A percentile compares a stretch with the other conserved stretches of the same genome.
Conservation (phyloP, 2,329 filamentous ascomycete species). For the Xylaria sp. region DNA sequence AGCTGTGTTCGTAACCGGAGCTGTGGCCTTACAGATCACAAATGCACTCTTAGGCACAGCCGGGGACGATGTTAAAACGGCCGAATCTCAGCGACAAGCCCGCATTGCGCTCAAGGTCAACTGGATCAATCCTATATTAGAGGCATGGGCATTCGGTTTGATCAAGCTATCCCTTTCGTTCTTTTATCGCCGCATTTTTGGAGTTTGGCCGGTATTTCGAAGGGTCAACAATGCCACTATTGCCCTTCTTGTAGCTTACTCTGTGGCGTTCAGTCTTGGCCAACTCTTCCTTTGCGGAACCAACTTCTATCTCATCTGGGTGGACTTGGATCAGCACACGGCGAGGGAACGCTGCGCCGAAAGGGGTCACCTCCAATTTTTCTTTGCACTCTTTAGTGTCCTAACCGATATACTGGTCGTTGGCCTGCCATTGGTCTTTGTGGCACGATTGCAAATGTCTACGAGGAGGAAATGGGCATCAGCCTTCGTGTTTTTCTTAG, state of each 20-base stretch:
- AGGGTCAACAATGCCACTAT: conserved; percentile 21
- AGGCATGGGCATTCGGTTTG: conserved; percentile 27
- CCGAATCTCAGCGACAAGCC: conserved; percentile 20
- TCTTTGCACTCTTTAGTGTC: conserved; percentile 28
- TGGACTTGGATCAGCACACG: conserved; percentile 25
- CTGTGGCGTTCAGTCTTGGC: conserved; percentile 11
- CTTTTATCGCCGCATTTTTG: conserved; percentile 34
- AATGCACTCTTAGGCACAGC: conserved; percentile 29
- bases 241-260: conserved; percentile 18
- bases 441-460: conserved; percentile 24
- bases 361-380: conserved; percentile 27
- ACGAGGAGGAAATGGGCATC: conserved; percentile 28
- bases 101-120: conserved; percentile 28
- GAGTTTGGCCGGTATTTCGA: conserved; percentile 23
- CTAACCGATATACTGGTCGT: conserved; percentile 30
- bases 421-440: conserved; percentile 27
- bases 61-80: conserved; percentile 22
- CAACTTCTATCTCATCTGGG: conserved; percentile 34
- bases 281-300: conserved; percentile 30
- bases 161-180: conserved; percentile 35
- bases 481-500: conserved; percentile 21
- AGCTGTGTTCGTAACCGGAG: conserved; percentile 23
- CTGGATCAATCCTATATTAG: conserved; percentile 27
- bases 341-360: conserved; percentile 21
- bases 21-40: conserved; percentile 21